phyloP scores from a whole-genome alignment of 306 rosid genomes.

The Hylodesmum podocarpum region DNA sequence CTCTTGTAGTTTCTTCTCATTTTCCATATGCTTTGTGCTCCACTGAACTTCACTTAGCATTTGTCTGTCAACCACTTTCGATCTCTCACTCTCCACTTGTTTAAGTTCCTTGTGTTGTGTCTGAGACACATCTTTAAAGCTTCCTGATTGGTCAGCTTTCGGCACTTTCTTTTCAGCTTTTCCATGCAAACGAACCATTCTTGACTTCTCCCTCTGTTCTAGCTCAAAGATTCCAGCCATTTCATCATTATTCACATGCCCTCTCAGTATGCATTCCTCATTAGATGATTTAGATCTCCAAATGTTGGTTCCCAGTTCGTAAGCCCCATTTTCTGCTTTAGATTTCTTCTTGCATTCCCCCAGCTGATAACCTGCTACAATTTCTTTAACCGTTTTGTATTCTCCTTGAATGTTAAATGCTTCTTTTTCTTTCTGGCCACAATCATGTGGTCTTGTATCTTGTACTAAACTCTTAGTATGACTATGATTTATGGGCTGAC shows the following conservation, averaged over 20 bases:
- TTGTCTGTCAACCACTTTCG: constrained; percentile 34
- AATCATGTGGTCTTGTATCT: constrained; percentile 36
- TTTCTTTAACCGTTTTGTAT: constrained; percentile 28
- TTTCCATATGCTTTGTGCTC: constrained; percentile 36
- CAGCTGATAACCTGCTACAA: constrained; percentile 26
- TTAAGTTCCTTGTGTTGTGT: constrained; percentile 34
- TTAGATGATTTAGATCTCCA: constrained; percentile 43
- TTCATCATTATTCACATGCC: constrained; percentile 43
- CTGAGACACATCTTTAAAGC: constrained; percentile 35
- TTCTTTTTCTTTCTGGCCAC: constrained; percentile 40
- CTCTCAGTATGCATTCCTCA: constrained; percentile 42
- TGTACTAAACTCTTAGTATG: constrained; percentile 38
- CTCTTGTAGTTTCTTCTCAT: constrained; percentile 36
- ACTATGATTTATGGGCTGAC: constrained; percentile 44
- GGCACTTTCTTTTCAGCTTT: constrained; percentile 39
- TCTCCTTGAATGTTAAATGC: constrained; percentile 40
- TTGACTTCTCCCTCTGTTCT: constrained; percentile 39
- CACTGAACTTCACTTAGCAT: constrained; percentile 39
- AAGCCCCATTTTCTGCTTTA: constrained; percentile 35
- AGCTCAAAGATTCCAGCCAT: constrained; percentile 34
- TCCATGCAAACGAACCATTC: constrained; percentile 25
- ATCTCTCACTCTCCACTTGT: constrained; percentile 20
- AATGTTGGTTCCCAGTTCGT: constrained; percentile 41
- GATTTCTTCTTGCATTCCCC: constrained; percentile 48
- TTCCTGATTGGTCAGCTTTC: constrained; percentile 41